Conservation (phyloP, 164 flowering plant species). For the Magnolia officinalis region DNA sequence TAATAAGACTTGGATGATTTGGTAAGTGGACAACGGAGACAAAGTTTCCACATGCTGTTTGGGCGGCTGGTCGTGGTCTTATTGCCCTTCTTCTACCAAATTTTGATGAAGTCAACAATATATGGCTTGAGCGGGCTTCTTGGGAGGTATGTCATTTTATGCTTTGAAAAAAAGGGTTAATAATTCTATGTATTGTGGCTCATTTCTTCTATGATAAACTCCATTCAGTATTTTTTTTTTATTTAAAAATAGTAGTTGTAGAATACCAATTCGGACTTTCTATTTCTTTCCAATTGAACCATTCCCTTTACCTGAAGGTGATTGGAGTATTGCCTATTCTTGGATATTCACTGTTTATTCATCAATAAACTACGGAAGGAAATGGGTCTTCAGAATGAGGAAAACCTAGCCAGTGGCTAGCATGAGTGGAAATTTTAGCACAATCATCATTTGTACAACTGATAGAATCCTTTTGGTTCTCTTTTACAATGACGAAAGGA, state of each 20-base stretch:
- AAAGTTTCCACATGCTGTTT: constrained; percentile 92
- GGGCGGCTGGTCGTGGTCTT: constrained; percentile 99
- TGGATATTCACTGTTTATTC: not conserved
- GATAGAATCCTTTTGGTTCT: too few relatives aligned
- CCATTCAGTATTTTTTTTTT: not conserved
- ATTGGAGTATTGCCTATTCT: not conserved
- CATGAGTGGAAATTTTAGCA: too few relatives aligned
- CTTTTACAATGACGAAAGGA: too few relatives aligned
- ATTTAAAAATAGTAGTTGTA: not conserved
- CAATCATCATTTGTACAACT: too few relatives aligned
- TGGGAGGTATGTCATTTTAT: constrained; percentile 69
- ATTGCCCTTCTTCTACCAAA: constrained; percentile 82
- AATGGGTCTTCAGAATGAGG: not conserved
- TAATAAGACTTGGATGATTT: constrained; percentile 12
- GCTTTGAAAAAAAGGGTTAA: not conserved
- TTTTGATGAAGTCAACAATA: constrained; percentile 77
- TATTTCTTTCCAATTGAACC: not conserved
- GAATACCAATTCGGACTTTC: not conserved
- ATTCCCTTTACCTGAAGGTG: not conserved
- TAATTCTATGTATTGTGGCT: too few relatives aligned
- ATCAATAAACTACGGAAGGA: not conserved
- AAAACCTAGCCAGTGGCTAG: too few relatives aligned
- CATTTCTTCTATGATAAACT: too few relatives aligned
- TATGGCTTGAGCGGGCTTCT: constrained; percentile 90
- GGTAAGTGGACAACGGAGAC: constrained; percentile 84